Conservation (phyloP, 2,329 filamentous ascomycete species). For the Neurospora sp. region DNA sequence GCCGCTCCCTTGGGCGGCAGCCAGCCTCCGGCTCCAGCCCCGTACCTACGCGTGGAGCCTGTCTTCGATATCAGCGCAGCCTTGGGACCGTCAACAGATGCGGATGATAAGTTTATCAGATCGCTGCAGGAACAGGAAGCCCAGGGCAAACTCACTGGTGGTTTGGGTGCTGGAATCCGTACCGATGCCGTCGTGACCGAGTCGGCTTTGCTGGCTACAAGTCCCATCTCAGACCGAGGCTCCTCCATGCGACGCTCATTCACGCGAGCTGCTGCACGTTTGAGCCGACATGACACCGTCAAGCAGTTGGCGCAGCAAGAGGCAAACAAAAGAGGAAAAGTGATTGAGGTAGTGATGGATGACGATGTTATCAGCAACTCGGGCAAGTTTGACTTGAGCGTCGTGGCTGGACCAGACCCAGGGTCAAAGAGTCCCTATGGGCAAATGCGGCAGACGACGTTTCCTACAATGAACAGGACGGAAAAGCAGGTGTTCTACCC, state of each 20-base stretch:
- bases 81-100: conserved; percentile 33
- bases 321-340: conserved; percentile 49
- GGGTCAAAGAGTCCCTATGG: conserved; percentile 16
- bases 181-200: conserved; percentile 38
- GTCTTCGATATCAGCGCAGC: conserved; percentile 37
- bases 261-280: conserved; percentile 19
- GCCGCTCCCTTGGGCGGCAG: conserved; percentile 32
- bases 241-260: conserved; percentile 30
- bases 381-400: conserved; percentile 39
- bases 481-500: conserved; percentile 44
- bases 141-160: conserved; percentile 46
- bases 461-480: conserved; percentile 28
- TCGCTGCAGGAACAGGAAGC: conserved; percentile 43
- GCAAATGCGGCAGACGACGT: conserved; percentile 27
- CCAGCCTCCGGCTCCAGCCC: conserved; percentile 14
- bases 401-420: conserved; percentile 34
- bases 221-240: conserved; percentile 24
- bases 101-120: conserved; percentile 35
- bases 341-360: conserved; percentile 49
- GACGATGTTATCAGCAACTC: conserved; percentile 21
- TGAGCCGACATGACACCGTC: conserved; percentile 30
- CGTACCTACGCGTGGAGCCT: conserved; percentile 19
- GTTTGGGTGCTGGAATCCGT: conserved; percentile 44
- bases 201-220: conserved; percentile 37
- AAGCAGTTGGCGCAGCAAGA: conserved; percentile 44